Percentiles rank a stretch among this genome's conserved stretches.
Evolutionary conservation across 768 basidiomycete species (phyloP).

Genomic region (Kondoa malvinella): DNA sequence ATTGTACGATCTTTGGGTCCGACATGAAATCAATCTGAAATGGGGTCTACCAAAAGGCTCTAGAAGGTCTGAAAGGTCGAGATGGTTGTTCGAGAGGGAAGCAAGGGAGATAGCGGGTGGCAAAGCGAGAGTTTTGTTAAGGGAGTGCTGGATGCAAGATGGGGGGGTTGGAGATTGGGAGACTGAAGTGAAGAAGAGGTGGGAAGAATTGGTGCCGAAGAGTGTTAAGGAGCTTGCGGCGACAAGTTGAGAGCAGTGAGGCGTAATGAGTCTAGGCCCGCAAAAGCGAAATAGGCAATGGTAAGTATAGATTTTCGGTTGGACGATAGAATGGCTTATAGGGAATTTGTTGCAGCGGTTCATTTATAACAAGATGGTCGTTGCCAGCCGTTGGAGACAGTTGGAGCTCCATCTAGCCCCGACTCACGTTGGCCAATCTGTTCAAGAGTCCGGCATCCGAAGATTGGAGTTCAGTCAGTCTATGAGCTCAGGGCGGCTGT

Average conservation of each 20-base stretch:
- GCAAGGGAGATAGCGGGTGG: neutral
- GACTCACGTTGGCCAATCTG: neutral
- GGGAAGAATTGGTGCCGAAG: neutral
- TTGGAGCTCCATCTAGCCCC: neutral
- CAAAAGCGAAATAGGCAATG: neutral
- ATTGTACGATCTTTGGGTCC: neutral
- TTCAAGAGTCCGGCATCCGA: too few relatives aligned
- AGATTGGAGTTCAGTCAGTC: too few relatives aligned
- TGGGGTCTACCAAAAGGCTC: neutral
- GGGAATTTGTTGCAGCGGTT: neutral
- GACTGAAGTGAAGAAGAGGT: neutral
- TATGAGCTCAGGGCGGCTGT: too few relatives aligned
- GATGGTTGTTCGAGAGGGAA: neutral
- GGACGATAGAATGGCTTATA: neutral
- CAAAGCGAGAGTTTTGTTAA: neutral
- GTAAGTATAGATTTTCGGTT: too few relatives aligned
- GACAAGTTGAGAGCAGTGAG: neutral
- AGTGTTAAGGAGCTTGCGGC: neutral
- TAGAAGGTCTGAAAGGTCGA: neutral
- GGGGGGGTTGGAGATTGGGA: neutral
- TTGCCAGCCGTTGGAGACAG: neutral
- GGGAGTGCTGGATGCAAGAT: neutral
- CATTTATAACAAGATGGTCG: neutral
- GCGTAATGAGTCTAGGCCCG: neutral
- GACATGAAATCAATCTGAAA: neutral